Evolutionary conservation across 2,329 filamentous ascomycete species (phyloP), one percentile per base, ranked within the genome.

Genomic region (Cryphonectria nitschkei): DNA sequence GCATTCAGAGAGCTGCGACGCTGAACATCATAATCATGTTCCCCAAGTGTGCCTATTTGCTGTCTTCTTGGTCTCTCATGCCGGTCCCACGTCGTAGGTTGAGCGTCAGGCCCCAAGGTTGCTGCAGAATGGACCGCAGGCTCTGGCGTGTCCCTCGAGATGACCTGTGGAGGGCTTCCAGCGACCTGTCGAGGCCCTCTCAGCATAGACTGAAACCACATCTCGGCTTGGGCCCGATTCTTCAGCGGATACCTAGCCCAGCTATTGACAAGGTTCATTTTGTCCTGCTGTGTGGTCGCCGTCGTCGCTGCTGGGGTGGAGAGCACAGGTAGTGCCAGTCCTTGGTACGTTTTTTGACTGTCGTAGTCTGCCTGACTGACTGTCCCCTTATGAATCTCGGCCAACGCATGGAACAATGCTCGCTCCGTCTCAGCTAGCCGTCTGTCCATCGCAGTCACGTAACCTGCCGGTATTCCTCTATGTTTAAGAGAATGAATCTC

Each of bases 361-460:
- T 61, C 61, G 39, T 85, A 80, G 70, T 85, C 82, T 26, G 80
- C 80, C 29, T 50, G 58, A 14, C 61, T 58, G 13, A 65, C 39
- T 26, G 54, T 61, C 1, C 71, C 78, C 73, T 54, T 73, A 73
- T 71, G 69, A 62, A 74, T 58, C 69, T 74, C 74, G 60, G 67
- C 69, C 56, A 75, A 69, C n/a, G 67, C 73, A 60, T 58, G 71
- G 69, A 71, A 75, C 37, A 71, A 68, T 58, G 72, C 73, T 60
- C 66, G 69, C 65, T 72, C 73, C 37, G 73, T 76, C 69, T 72
- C 75, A 32, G 69, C 72, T 39, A 75, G 71, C 22, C 74, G 70
- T 52, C 68, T 73, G 50, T 75, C 73, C 26, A 75, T 50, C 11
- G 68, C 52, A n/a, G 70, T 74, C 22, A 75, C 63, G 56, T 75